A percentile compares a stretch with the other conserved stretches of the same genome.
Conservation (phyloP, 2,329 filamentous ascomycete genomes). For the Hypoxylon sp. region DNA sequence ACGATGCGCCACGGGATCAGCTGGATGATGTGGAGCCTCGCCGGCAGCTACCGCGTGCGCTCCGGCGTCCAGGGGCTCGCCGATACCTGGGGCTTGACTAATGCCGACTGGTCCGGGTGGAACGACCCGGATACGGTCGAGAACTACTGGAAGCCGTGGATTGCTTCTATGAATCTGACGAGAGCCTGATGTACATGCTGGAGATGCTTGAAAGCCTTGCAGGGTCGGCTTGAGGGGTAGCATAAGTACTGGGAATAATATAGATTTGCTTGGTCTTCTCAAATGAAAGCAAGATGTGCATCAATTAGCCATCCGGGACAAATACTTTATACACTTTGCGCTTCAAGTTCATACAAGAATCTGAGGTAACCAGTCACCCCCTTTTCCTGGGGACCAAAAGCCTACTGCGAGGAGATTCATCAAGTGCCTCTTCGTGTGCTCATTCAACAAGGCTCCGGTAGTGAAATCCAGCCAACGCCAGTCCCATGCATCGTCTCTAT, state of each 20-base stretch:
- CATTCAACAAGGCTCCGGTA: conserved; percentile 9
- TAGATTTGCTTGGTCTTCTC: too few relatives aligned
- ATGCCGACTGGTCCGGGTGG: conserved; percentile 57
- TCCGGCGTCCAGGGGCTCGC: conserved; percentile 54
- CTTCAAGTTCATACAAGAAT: background rate
- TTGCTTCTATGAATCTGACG: conserved; percentile 51
- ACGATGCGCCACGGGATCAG: conserved; percentile 54
- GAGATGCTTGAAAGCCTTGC: background rate
- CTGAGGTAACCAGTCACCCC: background rate
- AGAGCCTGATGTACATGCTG: background rate
- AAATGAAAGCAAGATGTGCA: too few relatives aligned
- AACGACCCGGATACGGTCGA: conserved; percentile 55
- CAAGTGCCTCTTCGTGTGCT: background rate
- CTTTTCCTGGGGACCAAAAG: background rate
- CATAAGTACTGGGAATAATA: too few relatives aligned
- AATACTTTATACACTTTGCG: background rate
- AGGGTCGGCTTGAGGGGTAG: too few relatives aligned
- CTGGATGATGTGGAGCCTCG: conserved; percentile 60
- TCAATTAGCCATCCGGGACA: too few relatives aligned
- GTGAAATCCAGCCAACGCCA: conserved; percentile 37
- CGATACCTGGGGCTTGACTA: conserved; percentile 59
- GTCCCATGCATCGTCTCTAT: conserved; percentile 39
- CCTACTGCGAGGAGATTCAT: background rate
- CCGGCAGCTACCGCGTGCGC: conserved; percentile 56
- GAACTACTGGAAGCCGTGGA: conserved; percentile 60